Percentiles rank a stretch among this genome's conserved stretches.
Conservation (phyloP, 768 basidiomycete genomes). For the Terana coerulea region DNA sequence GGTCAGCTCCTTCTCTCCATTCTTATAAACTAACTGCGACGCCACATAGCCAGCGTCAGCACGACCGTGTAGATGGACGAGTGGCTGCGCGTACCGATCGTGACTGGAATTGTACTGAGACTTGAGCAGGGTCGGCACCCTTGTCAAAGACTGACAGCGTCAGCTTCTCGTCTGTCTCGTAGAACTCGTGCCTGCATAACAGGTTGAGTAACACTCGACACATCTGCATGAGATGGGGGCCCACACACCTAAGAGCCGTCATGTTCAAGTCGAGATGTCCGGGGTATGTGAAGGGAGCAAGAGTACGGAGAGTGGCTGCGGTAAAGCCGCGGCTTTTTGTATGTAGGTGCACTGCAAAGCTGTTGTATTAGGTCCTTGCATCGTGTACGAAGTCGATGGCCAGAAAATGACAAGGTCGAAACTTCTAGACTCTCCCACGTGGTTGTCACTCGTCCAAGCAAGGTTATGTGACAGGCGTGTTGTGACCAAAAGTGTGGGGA, state of each 20-base stretch:
- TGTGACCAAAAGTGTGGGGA: neutral
- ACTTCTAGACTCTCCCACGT: slow-evolving; percentile 5
- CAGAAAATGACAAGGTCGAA: neutral
- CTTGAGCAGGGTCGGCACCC: slow-evolving; percentile 61
- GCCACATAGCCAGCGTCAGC: slow-evolving; percentile 11
- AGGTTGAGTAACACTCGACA: neutral
- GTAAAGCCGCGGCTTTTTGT: neutral
- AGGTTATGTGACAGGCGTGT: neutral
- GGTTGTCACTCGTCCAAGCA: neutral
- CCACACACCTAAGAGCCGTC: neutral
- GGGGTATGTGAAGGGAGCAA: neutral
- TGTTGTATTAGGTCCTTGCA: no score
- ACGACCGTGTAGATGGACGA: slow-evolving; percentile 3
- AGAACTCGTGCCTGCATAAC: slow-evolving; percentile 70
- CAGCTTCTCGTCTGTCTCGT: slow-evolving; percentile 77
- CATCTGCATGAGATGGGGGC: neutral
- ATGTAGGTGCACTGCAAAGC: neutral
- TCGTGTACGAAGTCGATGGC: neutral
- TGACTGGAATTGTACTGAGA: slow-evolving; percentile 60
- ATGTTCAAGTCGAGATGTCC: neutral
- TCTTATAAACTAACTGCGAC: slow-evolving; percentile 51
- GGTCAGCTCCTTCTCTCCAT: slow-evolving; percentile 67
- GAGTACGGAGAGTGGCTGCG: neutral
- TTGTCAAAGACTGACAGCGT: slow-evolving; percentile 77
- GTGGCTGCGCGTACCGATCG: slow-evolving; percentile 44